Base-by-base conservation (phyloP, 2,329 filamentous ascomycete genomes). In the Phaeosphaeria sp. region DNA sequence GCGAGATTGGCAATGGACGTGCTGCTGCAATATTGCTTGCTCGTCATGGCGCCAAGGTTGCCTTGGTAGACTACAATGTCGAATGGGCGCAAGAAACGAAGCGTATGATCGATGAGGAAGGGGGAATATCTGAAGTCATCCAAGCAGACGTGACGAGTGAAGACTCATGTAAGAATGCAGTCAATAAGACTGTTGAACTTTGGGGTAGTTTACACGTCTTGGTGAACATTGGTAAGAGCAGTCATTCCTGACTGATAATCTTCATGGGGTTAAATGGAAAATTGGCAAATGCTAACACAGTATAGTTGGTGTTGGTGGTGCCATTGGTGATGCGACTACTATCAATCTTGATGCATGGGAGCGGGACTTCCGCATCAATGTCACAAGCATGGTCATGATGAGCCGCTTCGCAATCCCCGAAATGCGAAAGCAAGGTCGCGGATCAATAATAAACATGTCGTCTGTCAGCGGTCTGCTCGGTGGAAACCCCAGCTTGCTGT, bases 381-480 rank as follows among this genome's bases (percentile, higher is more conserved):
- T 94, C 67, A 89, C 92, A 74, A 83, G 88, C 9, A 89, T 86
- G 80, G 93, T 92, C 80, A 92, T 87, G 78, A 81, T 93, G 36
- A 83, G 89, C 55, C 93, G 93, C 73, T 90, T 92, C 70, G 78
- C 83, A 9, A 81, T 93, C 17, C 86, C 86, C 1, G 87, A 92
- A 74, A 89, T 94, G 85, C 52, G 54, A n/a, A 84, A 85, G 67
- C 73, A 77, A 21, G 90, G 90, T 21, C 53, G 61, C 6, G 83
- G 86, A 56, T 87, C 85, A n/a, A 91, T 94, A 70, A 90, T 94
- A 81, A 93, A 93, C 79, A 92, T 90, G 73, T 87, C 89, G 41
- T 92, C 89, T 20, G 87, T 93, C 71, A 92, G 92, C 72, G 89
- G 87, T 39, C 92, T 92, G 76, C 84, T 92, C 55, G 59, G 59